A percentile compares a stretch with the other conserved stretches of the same genome.
Evolutionary conservation across 2,329 filamentous ascomycete genomes (phyloP).

Genomic region (Phaeosphaeriaceae sp.): DNA sequence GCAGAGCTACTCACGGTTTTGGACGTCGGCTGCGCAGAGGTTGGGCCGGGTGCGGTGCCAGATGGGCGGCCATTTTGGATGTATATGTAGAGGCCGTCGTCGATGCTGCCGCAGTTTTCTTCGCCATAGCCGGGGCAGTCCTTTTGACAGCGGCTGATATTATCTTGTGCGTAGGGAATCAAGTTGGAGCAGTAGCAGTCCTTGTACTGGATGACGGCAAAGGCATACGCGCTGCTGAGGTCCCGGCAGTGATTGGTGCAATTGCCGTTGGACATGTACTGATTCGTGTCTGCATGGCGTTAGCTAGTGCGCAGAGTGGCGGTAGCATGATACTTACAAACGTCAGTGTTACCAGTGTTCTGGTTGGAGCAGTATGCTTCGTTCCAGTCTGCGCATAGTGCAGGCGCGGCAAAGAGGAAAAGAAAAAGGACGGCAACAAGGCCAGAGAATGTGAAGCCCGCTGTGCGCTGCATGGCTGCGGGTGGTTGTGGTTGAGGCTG

Average conservation of each 20-base stretch:
- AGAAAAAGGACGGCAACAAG: conserved; percentile 27
- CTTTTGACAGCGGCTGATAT: conserved; percentile 59
- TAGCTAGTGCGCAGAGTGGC: conserved; percentile 5
- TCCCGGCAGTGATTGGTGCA: conserved; percentile 67
- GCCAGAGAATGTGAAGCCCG: conserved; percentile 14
- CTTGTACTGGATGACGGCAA: conserved; percentile 70
- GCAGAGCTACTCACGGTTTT: conserved; percentile 33
- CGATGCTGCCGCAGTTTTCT: conserved; percentile 69
- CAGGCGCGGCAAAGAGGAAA: conserved; percentile 20
- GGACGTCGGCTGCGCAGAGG: conserved; percentile 34
- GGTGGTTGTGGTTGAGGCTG: not conserved
- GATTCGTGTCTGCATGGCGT: conserved; percentile 33
- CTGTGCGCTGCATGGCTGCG: conserved; percentile 22
- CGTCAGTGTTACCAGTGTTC: conserved; percentile 48
- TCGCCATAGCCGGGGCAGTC: conserved; percentile 72
- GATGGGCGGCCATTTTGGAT: conserved; percentile 61
- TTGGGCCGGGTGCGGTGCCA: conserved; percentile 61
- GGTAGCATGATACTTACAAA: conserved; percentile 39
- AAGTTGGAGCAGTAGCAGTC: conserved; percentile 80
- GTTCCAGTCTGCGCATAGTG: conserved; percentile 19
- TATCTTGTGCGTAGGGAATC: conserved; percentile 58
- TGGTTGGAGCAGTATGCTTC: conserved; percentile 55
- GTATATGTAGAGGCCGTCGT: conserved; percentile 68
- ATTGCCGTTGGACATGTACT: conserved; percentile 70
- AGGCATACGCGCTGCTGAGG: conserved; percentile 61